These are phyloP conservation scores for Miscanthus sacchariflorus DNA, from an alignment of 202 grass and related monocot species.

Conservation along the genomic window DNA sequence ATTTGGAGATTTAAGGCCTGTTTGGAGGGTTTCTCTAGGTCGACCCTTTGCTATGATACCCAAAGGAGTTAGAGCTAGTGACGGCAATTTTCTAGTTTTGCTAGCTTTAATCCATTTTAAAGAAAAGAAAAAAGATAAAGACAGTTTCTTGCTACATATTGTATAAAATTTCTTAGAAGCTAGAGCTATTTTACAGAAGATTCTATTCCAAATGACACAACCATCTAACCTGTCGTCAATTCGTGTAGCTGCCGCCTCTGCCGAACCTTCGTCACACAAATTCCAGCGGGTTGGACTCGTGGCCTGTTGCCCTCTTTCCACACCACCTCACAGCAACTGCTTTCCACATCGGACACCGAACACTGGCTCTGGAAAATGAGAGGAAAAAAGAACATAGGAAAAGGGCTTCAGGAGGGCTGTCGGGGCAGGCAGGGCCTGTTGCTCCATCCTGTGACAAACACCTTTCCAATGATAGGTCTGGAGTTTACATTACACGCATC, in stretches of 20 bases:
- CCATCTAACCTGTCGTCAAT: neutral
- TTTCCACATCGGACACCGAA: slow-evolving; percentile 54
- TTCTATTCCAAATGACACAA: too few relatives aligned
- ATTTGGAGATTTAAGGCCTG: too few relatives aligned
- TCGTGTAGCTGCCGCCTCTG: too few relatives aligned
- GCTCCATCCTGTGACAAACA: slow-evolving; percentile 26
- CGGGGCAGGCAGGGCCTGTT: slow-evolving; percentile 28
- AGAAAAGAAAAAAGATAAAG: too few relatives aligned
- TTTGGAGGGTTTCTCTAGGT: too few relatives aligned
- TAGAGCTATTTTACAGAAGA: neutral
- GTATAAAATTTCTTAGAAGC: neutral
- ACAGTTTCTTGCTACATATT: neutral
- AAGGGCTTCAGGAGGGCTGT: slow-evolving; percentile 9
- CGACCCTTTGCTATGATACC: too few relatives aligned
- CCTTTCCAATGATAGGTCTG: slow-evolving; percentile 40
- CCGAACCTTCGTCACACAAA: neutral
- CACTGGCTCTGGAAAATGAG: neutral
- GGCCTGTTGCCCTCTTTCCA: slow-evolving; percentile 41
- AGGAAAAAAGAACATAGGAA: neutral
- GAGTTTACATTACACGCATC: slow-evolving; percentile 26
- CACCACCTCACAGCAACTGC: slow-evolving; percentile 10
- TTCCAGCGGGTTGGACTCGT: slow-evolving; percentile 34
- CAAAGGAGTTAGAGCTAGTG: too few relatives aligned
- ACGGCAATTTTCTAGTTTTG: too few relatives aligned
- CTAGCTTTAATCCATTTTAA: too few relatives aligned